A percentile compares a stretch with the other conserved stretches of the same genome.
phyloP scores from a whole-genome alignment of 2,329 filamentous ascomycete genomes.

The Ophiostoma montium region DNA sequence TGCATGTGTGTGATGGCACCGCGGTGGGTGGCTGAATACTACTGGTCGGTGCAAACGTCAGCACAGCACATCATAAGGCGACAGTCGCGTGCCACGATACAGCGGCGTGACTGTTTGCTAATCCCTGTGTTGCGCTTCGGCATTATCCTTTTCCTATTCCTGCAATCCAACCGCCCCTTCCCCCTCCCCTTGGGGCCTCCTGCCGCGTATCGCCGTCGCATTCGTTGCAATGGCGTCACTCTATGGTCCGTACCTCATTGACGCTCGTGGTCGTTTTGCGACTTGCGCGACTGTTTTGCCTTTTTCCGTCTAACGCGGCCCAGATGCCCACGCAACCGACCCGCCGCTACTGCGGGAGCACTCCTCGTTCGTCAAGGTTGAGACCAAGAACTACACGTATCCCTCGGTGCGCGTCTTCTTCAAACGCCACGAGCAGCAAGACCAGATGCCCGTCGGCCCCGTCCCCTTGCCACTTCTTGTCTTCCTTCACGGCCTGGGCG shows the following conservation, averaged over 20 bases:
- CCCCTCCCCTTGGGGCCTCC: too few relatives aligned
- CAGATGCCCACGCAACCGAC: conserved; percentile 43
- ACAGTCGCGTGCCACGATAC: neutral
- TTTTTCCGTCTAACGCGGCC: neutral
- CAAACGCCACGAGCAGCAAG: conserved; percentile 66
- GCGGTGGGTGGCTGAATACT: conserved; percentile 6
- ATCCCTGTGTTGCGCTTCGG: too few relatives aligned
- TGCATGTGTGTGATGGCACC: conserved; percentile 9
- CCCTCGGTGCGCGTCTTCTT: conserved; percentile 70
- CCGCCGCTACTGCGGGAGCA: conserved; percentile 69
- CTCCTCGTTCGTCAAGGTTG: conserved; percentile 57
- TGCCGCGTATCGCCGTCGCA: neutral
- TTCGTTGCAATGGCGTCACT: neutral
- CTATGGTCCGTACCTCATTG: neutral
- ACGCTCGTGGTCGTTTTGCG: too few relatives aligned
- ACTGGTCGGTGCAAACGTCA: neutral
- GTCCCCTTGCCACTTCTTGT: conserved; percentile 70
- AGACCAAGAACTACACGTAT: conserved; percentile 58
- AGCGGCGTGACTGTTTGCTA: too few relatives aligned
- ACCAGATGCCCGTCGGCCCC: conserved; percentile 61
- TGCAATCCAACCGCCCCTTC: too few relatives aligned
- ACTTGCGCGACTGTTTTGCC: neutral
- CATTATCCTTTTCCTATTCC: too few relatives aligned
- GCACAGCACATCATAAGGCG: neutral
- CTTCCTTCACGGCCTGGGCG: conserved; percentile 87